These are phyloP conservation scores for Trichophyton schoenleinii DNA, from an alignment of 2,329 filamentous ascomycete genomes.

Conservation along the genomic window DNA sequence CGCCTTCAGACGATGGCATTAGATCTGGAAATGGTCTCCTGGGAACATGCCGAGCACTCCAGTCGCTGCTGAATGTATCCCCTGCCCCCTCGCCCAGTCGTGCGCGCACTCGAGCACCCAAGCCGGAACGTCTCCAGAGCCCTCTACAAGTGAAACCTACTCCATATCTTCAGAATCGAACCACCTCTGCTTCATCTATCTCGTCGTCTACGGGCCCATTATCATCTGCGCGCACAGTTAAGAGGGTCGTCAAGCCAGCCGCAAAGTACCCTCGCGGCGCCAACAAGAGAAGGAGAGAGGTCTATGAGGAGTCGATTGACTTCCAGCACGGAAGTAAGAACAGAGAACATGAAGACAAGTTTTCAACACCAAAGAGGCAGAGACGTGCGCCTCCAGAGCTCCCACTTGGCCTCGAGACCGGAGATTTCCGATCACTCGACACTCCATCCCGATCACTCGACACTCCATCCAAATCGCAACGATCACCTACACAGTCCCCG, in stretches of 20 bases:
- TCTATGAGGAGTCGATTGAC: slow-evolving; percentile 26
- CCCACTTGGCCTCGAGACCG: slow-evolving; percentile 31
- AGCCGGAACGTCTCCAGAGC: slow-evolving; percentile 29
- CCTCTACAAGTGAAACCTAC: slow-evolving; percentile 24
- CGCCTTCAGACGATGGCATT: slow-evolving; percentile 25
- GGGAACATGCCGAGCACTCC: slow-evolving; percentile 32
- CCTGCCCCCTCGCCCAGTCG: slow-evolving; percentile 24
- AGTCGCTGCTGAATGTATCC: slow-evolving; percentile 31
- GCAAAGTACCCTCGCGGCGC: slow-evolving; percentile 10
- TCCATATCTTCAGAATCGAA: slow-evolving; percentile 11
- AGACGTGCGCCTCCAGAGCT: slow-evolving; percentile 32
- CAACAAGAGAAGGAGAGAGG: slow-evolving; percentile 16
- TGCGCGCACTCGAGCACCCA: slow-evolving; percentile 14
- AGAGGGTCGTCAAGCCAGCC: slow-evolving; percentile 19
- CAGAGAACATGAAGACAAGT: slow-evolving; percentile 14
- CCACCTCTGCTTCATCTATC: background rate
- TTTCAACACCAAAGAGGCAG: slow-evolving; percentile 35
- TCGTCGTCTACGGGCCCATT: background rate
- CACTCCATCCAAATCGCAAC: slow-evolving; percentile 13
- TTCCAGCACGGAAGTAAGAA: background rate
- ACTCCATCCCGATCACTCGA: slow-evolving; percentile 25
- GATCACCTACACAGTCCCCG: slow-evolving; percentile 20
- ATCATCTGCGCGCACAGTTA: slow-evolving; percentile 18
- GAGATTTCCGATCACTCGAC: slow-evolving; percentile 34
- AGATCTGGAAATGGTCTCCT: slow-evolving; percentile 27